These are phyloP conservation scores for Schwanniomyces vanrijiae DNA, from an alignment of 805 yeast species.

Conservation along the genomic window DNA sequence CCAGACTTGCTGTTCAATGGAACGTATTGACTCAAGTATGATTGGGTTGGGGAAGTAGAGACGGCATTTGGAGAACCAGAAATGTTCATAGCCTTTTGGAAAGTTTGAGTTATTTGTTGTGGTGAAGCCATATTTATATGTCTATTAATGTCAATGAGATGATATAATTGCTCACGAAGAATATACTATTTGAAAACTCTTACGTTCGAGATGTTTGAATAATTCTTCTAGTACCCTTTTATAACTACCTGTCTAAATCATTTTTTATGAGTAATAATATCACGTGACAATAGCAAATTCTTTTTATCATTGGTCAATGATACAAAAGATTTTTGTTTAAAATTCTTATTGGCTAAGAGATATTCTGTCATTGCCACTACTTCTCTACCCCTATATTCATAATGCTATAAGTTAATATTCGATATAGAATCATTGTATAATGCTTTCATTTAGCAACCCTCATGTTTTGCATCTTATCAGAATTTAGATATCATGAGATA, in stretches of 20 bases:
- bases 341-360: background rate
- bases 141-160: background rate
- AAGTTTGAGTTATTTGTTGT: slow-evolving; percentile 62
- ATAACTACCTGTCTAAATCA: background rate
- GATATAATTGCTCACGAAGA: background rate
- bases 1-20: slow-evolving; percentile 49
- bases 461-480: background rate
- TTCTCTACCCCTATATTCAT: background rate
- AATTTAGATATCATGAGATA: background rate
- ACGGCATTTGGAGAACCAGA: slow-evolving; percentile 68
- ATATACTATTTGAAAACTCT: background rate
- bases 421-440: background rate
- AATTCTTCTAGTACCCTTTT: background rate
- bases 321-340: background rate
- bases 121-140: slow-evolving; percentile 56
- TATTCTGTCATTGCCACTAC: background rate
- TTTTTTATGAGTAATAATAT: background rate
- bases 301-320: background rate
- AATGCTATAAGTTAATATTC: background rate
- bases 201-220: background rate
- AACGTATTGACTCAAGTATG: slow-evolving; percentile 58
- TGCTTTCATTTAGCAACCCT: background rate
- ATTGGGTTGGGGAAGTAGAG: slow-evolving; percentile 80
- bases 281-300: background rate
- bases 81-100: slow-evolving; percentile 54